These are phyloP conservation scores for Kodamaea suecica DNA, from an alignment of 1,139 yeast species.

Conservation along the genomic window DNA sequence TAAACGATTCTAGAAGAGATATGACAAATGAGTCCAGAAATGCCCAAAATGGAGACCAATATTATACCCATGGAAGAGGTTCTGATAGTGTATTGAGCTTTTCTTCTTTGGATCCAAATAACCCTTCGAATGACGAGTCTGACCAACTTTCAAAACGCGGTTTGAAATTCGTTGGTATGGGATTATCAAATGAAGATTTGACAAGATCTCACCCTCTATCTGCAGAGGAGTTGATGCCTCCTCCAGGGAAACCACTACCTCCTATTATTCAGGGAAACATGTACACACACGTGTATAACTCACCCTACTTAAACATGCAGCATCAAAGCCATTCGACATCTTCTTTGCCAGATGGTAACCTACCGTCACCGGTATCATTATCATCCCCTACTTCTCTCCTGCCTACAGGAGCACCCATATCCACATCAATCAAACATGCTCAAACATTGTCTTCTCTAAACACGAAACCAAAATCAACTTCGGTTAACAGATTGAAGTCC, in stretches of 20 bases:
- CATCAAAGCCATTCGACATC: slow-evolving; percentile 14
- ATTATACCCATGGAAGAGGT: slow-evolving; percentile 8
- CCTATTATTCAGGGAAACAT: slow-evolving; percentile 1
- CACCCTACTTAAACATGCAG: too few relatives aligned
- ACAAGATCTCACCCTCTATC: background rate
- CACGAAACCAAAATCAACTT: slow-evolving; percentile 8
- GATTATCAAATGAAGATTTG: slow-evolving; percentile 5
- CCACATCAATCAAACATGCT: slow-evolving; percentile 7
- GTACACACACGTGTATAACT: background rate
- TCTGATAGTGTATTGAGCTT: slow-evolving; percentile 16
- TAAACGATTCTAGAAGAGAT: slow-evolving; percentile 2
- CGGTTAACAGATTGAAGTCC: slow-evolving; percentile 8
- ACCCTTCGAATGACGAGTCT: slow-evolving; percentile 4
- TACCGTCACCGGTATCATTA: slow-evolving; percentile 3
- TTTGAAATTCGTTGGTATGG: slow-evolving; percentile 5
- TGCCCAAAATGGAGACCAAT: slow-evolving; percentile 6
- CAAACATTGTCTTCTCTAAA: slow-evolving; percentile 6
- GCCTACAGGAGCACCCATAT: background rate
- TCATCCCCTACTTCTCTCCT: background rate
- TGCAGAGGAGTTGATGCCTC: slow-evolving; percentile 27
- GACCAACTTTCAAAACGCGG: slow-evolving; percentile 8
- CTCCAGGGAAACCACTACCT: slow-evolving; percentile 14
- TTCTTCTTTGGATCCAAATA: slow-evolving; percentile 32
- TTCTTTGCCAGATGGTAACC: slow-evolving; percentile 13
- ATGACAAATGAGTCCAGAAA: slow-evolving; percentile 1